These are phyloP conservation scores for Copromyces sp. DNA, from an alignment of 495 filamentous ascomycete species.

Conservation along the genomic window DNA sequence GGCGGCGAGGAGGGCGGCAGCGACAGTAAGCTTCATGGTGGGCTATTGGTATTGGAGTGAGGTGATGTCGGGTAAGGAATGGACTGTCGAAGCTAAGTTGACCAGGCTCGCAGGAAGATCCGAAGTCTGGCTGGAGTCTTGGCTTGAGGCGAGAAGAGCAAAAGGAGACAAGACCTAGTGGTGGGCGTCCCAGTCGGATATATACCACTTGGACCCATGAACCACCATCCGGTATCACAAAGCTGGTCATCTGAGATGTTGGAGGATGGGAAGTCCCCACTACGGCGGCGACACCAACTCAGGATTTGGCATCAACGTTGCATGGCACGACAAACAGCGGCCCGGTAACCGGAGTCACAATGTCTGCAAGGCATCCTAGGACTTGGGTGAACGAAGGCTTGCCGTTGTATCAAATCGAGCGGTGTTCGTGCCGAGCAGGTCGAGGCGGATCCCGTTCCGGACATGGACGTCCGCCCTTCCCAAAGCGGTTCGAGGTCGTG, in stretches of 20 bases:
- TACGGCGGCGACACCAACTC: background rate
- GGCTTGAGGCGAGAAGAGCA: background rate
- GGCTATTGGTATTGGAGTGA: background rate
- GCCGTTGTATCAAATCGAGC: background rate
- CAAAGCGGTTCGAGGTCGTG: background rate
- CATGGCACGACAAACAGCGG: background rate
- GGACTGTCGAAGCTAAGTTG: background rate
- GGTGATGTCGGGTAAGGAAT: background rate
- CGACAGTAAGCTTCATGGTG: slow-evolving; percentile 30
- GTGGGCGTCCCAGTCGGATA: background rate
- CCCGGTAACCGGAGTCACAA: background rate
- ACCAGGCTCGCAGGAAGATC: background rate
- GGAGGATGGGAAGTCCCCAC: background rate
- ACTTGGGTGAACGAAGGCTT: background rate
- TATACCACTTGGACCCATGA: background rate
- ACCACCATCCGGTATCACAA: background rate
- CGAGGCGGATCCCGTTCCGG: background rate
- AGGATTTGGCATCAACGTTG: background rate
- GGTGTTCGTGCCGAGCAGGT: background rate
- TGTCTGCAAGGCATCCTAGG: background rate
- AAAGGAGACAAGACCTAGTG: background rate
- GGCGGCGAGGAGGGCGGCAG: slow-evolving; percentile 27
- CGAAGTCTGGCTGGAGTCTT: background rate
- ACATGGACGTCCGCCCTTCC: background rate
- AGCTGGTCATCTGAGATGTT: background rate